Evolutionary conservation across 1,284 basidiomycete species (phyloP).

Genomic region (Rugosomyces carneus): DNA sequence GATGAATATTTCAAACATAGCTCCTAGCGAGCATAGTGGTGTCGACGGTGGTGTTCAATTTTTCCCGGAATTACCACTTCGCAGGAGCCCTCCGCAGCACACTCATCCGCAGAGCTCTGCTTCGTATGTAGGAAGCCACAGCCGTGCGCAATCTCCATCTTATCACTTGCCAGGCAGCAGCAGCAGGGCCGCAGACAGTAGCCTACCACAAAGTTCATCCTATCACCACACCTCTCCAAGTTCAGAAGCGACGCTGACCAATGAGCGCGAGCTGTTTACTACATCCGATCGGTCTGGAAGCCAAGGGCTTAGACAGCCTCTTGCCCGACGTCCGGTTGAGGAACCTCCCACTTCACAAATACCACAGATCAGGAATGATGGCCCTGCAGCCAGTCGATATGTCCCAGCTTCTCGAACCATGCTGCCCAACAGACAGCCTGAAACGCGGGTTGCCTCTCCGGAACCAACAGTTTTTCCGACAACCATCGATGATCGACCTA

Average conservation of each 20-base stretch:
- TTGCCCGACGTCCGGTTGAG: slow-evolving; percentile 6
- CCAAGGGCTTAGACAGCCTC: slow-evolving; percentile 5
- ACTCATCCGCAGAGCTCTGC: slow-evolving; percentile 1
- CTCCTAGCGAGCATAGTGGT: no score
- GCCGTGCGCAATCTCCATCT: slow-evolving; percentile 1
- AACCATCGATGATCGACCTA: not conserved
- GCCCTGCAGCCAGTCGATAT: slow-evolving; percentile 13
- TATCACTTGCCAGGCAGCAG: slow-evolving; percentile 4
- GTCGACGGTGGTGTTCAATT: slow-evolving; percentile 5
- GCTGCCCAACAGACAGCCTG: slow-evolving; percentile 2
- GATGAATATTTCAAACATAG: not conserved
- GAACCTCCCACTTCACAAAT: slow-evolving; percentile 9
- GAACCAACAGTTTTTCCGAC: slow-evolving; percentile 1
- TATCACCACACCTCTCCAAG: slow-evolving; percentile 3
- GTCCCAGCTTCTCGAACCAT: slow-evolving; percentile 19
- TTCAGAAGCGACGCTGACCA: slow-evolving; percentile 4
- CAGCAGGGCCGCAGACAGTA: not conserved
- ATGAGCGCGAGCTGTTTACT: slow-evolving; percentile 12
- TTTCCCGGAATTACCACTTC: slow-evolving; percentile 14
- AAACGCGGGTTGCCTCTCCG: slow-evolving; percentile 1
- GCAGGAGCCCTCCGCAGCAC: slow-evolving; percentile 15
- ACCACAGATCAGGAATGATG: slow-evolving; percentile 13
- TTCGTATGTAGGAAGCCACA: slow-evolving; percentile 1
- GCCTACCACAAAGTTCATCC: not conserved
- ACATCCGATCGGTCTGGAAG: slow-evolving; percentile 10